Base-by-base conservation (phyloP, 495 filamentous ascomycete species). In the Clavariopsis aquatica region DNA sequence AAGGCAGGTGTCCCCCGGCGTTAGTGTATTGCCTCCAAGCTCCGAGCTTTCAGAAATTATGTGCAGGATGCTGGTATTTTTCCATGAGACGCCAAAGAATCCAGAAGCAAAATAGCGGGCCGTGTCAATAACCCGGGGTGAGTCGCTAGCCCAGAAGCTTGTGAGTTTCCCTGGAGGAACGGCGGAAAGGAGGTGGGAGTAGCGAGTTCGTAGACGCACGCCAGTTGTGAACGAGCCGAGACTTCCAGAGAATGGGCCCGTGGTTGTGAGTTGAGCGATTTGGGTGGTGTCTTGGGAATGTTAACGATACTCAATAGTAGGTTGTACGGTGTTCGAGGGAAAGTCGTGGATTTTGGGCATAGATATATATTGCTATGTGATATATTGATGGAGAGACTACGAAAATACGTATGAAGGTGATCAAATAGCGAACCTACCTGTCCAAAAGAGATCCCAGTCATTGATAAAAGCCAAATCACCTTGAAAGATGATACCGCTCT, bases 251-350 rank as follows among this genome's bases (percentile, higher is more conserved):
- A 82, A 84, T 0, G 83, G 84, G 10, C 83, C 82, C 24, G 84
- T 86, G 7, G 72, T 76, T n/a, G 83, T 85, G 10, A 87, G 72
- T 64, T 85, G 80, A 23, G 82, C 83, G 59, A 85, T 80, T 26
- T 67, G 69, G 59, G 60, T 78, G 73, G 53, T 45, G 26, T 66
- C 56, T 66, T 46, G 4, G 34, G 20, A 4, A 52, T 9, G 52
- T 49, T 57, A 57, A 34, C 28, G 36, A 17, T 3, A 8, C n/a
- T 43, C 13, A n/a, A 43, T 8, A 43, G 2, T 43, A 17, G 31
- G 31, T 13, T 6, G 13, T 13, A 43, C 12, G 13, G 8, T 43
- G 15, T 43, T 9, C n/a, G 38, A 3, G 8, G 5, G 31, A 12
- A 34, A 34, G 31, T 34, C 9, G 5, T 15, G 6, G 38, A 17